A percentile compares a stretch with the other conserved stretches of the same genome.
Evolutionary conservation across 768 basidiomycete species (phyloP).

Genomic region (Megacollybia marginata): DNA sequence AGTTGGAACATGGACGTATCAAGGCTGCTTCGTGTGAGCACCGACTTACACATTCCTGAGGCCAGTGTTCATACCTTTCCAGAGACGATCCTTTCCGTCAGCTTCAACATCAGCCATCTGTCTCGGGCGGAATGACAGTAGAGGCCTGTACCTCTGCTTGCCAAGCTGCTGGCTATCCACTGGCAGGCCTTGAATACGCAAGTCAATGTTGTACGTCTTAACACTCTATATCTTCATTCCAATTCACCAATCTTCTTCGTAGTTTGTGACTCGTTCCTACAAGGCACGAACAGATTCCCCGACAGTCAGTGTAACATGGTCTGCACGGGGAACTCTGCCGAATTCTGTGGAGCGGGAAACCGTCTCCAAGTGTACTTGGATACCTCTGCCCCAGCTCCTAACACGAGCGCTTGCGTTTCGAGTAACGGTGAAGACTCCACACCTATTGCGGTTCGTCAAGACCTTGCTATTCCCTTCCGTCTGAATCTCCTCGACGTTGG

Average conservation of each 20-base stretch:
- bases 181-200: constrained; percentile 21
- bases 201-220: constrained; percentile 19
- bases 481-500: neutral
- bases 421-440: neutral
- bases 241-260: neutral
- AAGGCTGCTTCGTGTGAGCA: neutral
- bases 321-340: constrained; percentile 35
- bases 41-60: neutral
- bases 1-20: neutral
- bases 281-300: constrained; percentile 3
- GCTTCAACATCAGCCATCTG: neutral
- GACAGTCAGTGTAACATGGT: constrained; percentile 27
- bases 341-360: constrained; percentile 23
- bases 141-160: constrained; percentile 23
- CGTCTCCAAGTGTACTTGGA: constrained; percentile 35
- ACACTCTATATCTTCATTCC: neutral
- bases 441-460: neutral
- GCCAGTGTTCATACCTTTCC: neutral
- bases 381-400: constrained; percentile 3
- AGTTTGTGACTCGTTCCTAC: constrained; percentile 16
- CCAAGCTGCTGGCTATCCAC: constrained; percentile 13
- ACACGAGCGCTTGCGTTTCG: neutral
- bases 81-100: neutral
- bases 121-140: constrained; percentile 16
- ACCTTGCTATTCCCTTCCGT: neutral